Percentiles rank a stretch among this genome's conserved stretches.
Evolutionary conservation across 208 protist genomes (phyloP).

Genomic region (Acanthamoeba castellanii): DNA sequence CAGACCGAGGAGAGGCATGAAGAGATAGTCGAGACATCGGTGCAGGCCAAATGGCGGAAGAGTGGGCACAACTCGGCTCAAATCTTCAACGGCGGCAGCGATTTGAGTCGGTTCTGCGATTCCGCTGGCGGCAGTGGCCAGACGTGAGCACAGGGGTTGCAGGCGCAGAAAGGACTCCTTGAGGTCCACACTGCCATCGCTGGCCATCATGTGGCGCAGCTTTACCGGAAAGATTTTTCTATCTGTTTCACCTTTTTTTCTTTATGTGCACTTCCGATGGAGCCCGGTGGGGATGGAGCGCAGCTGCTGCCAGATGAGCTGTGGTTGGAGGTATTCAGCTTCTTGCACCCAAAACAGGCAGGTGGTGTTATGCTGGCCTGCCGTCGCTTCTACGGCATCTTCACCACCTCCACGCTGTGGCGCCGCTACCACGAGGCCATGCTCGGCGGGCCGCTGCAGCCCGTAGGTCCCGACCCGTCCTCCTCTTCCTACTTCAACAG

Average conservation of each 20-base stretch:
- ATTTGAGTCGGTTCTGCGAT: neutral
- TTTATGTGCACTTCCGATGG: neutral
- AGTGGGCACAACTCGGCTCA: neutral
- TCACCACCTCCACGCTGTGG: neutral
- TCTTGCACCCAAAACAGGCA: neutral
- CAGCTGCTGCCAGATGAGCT: neutral
- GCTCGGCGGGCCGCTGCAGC: neutral
- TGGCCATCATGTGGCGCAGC: neutral
- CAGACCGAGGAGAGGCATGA: slow-evolving; percentile 5
- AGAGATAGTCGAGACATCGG: slow-evolving; percentile 41
- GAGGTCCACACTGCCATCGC: neutral
- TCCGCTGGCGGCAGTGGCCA: neutral
- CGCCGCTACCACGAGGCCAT: neutral
- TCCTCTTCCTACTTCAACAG: neutral
- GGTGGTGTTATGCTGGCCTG: neutral
- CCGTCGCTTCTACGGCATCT: neutral
- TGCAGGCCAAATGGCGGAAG: slow-evolving; percentile 39
- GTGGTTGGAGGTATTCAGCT: slow-evolving; percentile 7
- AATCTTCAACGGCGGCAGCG: neutral
- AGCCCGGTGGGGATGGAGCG: neutral
- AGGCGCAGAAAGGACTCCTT: neutral
- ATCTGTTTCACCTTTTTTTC: neutral
- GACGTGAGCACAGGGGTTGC: neutral
- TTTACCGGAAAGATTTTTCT: neutral
- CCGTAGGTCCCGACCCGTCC: neutral